phyloP scores from a whole-genome alignment of 202 grass and related monocot species.

The Zizania palustris region DNA sequence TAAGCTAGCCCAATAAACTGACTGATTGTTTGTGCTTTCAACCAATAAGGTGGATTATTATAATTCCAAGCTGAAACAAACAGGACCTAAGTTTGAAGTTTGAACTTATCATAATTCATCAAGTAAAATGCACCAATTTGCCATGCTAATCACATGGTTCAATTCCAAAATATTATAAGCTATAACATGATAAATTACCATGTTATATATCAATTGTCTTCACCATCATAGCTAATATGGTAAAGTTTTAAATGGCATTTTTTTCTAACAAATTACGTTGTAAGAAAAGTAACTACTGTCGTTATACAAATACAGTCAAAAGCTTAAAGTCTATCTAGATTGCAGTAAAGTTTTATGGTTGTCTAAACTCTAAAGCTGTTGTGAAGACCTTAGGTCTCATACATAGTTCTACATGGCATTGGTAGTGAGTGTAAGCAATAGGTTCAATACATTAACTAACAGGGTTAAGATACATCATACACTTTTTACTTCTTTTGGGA shows the following conservation, averaged over 20 bases:
- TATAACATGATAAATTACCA: background rate
- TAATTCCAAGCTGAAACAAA: too few relatives aligned
- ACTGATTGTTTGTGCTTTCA: too few relatives aligned
- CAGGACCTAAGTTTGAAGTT: background rate
- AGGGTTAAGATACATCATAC: background rate
- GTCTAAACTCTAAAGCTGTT: background rate
- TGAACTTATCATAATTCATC: constrained; percentile 7
- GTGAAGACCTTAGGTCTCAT: background rate
- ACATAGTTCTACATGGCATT: background rate
- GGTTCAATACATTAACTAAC: background rate
- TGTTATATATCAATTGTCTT: background rate
- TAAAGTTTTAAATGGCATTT: background rate
- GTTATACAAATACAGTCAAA: background rate
- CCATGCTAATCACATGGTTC: background rate
- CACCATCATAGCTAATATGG: background rate
- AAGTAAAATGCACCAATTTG: background rate
- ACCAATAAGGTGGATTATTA: too few relatives aligned
- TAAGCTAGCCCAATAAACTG: too few relatives aligned
- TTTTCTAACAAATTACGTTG: constrained; percentile 10
- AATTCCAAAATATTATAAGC: background rate
- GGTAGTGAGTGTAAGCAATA: background rate
- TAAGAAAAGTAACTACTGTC: background rate
- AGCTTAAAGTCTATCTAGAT: background rate
- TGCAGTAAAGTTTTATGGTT: background rate
- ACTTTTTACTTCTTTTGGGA: background rate